Percentiles rank a stretch among this genome's conserved stretches.
Conservation (phyloP, 225 moss, liverwort and hornwort species). For the Polytrichum formosum region DNA sequence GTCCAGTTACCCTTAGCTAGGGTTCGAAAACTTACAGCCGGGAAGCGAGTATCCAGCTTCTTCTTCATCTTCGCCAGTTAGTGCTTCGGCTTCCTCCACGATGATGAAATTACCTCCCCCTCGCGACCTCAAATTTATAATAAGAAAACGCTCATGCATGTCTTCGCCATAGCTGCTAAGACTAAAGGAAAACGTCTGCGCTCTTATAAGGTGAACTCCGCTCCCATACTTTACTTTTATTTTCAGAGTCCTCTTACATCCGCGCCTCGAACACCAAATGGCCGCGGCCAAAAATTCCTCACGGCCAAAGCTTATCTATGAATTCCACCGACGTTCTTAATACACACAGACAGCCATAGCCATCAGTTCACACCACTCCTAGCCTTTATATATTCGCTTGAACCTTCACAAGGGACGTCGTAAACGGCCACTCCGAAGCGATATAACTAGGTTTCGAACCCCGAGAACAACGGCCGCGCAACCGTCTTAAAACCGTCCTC, state of each 20-base stretch:
- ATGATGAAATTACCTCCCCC: constrained; percentile 5
- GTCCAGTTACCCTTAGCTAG: constrained; percentile 12
- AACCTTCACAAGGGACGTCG: constrained; percentile 6
- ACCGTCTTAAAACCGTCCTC: constrained; percentile 27
- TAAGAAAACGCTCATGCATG: constrained; percentile 22
- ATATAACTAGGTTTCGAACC: background rate
- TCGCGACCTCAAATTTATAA: constrained; percentile 10
- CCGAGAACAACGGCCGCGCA: constrained; percentile 15
- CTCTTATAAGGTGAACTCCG: background rate
- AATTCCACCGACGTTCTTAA: constrained; percentile 4
- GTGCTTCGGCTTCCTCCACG: constrained; percentile 19
- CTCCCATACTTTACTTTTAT: background rate
- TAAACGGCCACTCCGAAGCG: background rate
- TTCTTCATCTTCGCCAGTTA: constrained; percentile 71
- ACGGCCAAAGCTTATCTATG: background rate
- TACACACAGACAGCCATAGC: constrained; percentile 3
- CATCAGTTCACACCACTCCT: constrained; percentile 5
- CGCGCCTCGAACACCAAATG: constrained; percentile 7
- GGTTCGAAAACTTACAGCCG: constrained; percentile 78
- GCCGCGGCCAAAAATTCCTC: background rate
- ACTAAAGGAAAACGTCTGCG: background rate
- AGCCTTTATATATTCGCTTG: background rate
- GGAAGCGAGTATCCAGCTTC: constrained; percentile 98
- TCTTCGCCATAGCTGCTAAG: constrained; percentile 20
- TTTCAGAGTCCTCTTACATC: background rate